These are phyloP conservation scores for Psilocybe azurescens DNA, from an alignment of 768 basidiomycete species.

Conservation along the genomic window DNA sequence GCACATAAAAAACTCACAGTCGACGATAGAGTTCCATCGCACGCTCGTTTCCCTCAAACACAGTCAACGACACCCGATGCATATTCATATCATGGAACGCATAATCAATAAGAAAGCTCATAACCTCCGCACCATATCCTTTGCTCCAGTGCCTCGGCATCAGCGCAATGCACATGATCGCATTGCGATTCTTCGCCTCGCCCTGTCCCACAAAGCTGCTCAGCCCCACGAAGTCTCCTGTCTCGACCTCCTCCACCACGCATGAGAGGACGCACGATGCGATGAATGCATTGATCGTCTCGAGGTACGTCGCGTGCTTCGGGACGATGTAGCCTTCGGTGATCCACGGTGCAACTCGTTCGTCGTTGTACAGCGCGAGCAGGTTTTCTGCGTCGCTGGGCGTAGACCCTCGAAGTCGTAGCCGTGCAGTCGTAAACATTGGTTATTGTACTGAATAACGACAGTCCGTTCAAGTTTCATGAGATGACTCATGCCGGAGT, in stretches of 20 bases:
- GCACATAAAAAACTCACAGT: constrained; percentile 15
- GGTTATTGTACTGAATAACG: neutral
- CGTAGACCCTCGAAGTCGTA: constrained; percentile 21
- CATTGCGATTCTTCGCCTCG: constrained; percentile 22
- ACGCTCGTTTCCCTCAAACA: constrained; percentile 23
- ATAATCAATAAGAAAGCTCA: constrained; percentile 13
- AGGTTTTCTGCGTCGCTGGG: constrained; percentile 18
- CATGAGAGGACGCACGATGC: constrained; percentile 17
- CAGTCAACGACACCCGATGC: constrained; percentile 24
- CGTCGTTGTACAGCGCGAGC: constrained; percentile 21
- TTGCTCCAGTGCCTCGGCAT: constrained; percentile 19
- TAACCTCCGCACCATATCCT: constrained; percentile 17
- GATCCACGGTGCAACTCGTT: constrained; percentile 19
- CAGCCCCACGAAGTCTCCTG: constrained; percentile 17
- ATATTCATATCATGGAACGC: constrained; percentile 22
- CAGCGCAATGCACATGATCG: constrained; percentile 21
- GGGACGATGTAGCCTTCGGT: constrained; percentile 22
- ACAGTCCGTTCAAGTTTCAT: neutral
- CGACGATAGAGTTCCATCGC: constrained; percentile 20
- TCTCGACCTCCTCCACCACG: constrained; percentile 18
- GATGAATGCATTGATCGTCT: constrained; percentile 15
- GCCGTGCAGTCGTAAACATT: constrained; percentile 25
- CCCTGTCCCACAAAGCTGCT: constrained; percentile 11
- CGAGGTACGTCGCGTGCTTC: constrained; percentile 16
- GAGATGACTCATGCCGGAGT: neutral